Conservation (phyloP, 176 grass and related monocot species). For the Aegilops tauschii region DNA sequence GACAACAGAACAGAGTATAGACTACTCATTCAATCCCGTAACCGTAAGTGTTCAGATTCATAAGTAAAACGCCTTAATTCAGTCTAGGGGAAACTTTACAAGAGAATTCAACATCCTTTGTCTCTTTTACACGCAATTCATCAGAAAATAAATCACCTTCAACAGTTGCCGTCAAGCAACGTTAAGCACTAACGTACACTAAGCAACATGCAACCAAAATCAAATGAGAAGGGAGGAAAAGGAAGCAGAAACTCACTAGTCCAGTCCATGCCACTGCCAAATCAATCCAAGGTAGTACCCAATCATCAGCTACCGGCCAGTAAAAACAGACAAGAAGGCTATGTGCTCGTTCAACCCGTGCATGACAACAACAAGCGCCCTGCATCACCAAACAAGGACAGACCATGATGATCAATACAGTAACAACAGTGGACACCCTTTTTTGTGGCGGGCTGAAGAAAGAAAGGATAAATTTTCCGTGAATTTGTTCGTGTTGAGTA, state of each 20-base stretch:
- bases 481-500: too few species aligned
- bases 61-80: not conserved
- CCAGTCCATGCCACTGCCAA: conserved; percentile 91
- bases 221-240: not conserved
- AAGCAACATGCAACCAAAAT: not conserved
- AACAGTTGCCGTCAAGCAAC: not conserved
- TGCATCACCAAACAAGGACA: conserved; percentile 23
- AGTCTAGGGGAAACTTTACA: not conserved
- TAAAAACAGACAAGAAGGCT: not conserved
- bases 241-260: conserved; percentile 49
- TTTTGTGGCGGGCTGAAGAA: too few species aligned
- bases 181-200: not conserved
- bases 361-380: conserved; percentile 72
- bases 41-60: not conserved
- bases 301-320: conserved; percentile 9
- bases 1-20: not conserved
- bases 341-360: conserved; percentile 95
- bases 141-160: not conserved
- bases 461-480: too few species aligned
- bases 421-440: not conserved
- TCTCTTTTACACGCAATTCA: not conserved
- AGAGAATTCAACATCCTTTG: not conserved
- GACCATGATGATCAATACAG: not conserved
- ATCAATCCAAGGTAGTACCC: conserved; percentile 31
- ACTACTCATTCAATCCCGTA: not conserved